phyloP scores from a whole-genome alignment of 2,329 filamentous ascomycete genomes.

The Fusarium zealandicum region DNA sequence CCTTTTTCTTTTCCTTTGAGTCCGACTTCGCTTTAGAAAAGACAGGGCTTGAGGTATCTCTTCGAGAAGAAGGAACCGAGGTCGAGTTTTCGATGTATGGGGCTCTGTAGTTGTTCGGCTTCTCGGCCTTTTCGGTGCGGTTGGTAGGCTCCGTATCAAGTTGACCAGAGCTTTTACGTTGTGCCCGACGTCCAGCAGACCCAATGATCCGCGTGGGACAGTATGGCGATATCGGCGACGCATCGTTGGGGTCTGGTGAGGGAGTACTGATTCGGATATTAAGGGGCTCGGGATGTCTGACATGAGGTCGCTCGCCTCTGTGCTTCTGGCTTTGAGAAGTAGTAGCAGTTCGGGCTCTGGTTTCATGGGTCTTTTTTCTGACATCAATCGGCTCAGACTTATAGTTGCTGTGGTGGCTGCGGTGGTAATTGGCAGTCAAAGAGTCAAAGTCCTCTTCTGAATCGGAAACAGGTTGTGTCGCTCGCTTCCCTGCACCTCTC shows the following conservation, averaged over 20 bases:
- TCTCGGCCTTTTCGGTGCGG: background rate
- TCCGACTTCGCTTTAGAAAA: background rate
- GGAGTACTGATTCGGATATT: background rate
- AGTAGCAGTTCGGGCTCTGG: background rate
- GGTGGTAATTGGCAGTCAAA: slow-evolving; percentile 13
- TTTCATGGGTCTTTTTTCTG: background rate
- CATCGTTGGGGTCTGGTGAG: background rate
- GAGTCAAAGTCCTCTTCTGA: slow-evolving; percentile 27
- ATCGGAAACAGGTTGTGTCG: background rate
- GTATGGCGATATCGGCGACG: slow-evolving; percentile 18
- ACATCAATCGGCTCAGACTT: background rate
- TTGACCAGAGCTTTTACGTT: slow-evolving; percentile 34
- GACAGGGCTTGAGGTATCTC: background rate
- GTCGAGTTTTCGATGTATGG: slow-evolving; percentile 41
- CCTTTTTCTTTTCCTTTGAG: background rate
- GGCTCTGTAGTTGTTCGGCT: slow-evolving; percentile 29
- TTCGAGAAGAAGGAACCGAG: slow-evolving; percentile 17
- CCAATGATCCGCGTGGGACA: slow-evolving; percentile 36
- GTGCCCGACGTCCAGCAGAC: slow-evolving; percentile 41
- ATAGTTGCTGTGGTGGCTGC: background rate
- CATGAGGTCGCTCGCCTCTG: slow-evolving; percentile 1
- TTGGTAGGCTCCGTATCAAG: slow-evolving; percentile 24
- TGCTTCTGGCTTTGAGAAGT: background rate
- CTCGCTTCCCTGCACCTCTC: background rate
- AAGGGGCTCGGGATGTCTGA: slow-evolving; percentile 6